Conservation (phyloP, 1,139 yeast genomes). For the Magnusiomyces fungicola region DNA sequence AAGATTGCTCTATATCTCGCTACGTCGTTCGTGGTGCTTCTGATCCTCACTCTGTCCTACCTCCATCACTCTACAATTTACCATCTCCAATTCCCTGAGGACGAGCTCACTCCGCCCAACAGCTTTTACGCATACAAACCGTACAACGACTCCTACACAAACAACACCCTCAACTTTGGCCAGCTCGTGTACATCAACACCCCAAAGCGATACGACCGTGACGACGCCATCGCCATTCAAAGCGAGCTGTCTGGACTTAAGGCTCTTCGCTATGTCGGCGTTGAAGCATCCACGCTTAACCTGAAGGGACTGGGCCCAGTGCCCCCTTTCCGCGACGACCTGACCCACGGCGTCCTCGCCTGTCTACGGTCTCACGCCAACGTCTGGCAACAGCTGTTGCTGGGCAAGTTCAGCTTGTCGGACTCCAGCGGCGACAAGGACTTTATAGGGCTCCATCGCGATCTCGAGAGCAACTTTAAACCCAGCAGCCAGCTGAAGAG, state of each 20-base stretch:
- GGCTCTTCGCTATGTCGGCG: conserved; percentile 13
- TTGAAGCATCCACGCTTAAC: conserved; percentile 7
- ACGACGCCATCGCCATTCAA: conserved; percentile 18
- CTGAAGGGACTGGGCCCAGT: conserved; percentile 16
- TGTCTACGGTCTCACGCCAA: conserved; percentile 9
- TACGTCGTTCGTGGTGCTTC: too few species aligned
- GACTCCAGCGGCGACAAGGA: background rate
- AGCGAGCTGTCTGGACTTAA: conserved; percentile 12
- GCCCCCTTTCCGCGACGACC: conserved; percentile 6
- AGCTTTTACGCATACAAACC: background rate
- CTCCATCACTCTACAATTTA: too few species aligned
- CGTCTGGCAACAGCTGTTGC: conserved; percentile 5
- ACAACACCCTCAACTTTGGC: conserved; percentile 19
- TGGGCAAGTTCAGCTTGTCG: background rate
- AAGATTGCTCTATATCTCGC: too few species aligned
- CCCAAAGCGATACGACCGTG: conserved; percentile 14
- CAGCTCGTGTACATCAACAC: conserved; percentile 18
- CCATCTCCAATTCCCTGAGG: background rate
- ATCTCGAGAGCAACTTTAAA: background rate
- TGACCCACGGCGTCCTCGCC: conserved; percentile 5
- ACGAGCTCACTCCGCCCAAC: background rate
- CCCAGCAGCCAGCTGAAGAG: background rate
- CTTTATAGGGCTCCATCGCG: background rate
- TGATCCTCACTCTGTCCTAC: too few species aligned
- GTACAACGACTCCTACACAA: background rate